Base-by-base conservation (phyloP, 2,329 filamentous ascomycete species). In the Penicillium olsonii region DNA sequence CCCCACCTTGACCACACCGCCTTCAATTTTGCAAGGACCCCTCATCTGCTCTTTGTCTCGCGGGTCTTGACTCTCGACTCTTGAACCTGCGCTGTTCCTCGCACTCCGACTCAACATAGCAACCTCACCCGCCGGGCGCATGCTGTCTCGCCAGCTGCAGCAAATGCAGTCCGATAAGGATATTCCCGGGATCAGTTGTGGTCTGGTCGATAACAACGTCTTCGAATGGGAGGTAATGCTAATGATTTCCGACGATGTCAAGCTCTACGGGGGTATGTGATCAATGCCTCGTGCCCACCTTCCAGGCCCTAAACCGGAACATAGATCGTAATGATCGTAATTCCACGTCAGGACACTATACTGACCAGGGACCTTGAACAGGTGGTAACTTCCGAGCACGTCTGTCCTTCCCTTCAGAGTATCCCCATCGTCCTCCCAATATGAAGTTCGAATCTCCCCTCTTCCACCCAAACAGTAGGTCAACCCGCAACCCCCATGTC, bases 181-280 rank as follows among this genome's bases (percentile, higher is more conserved):
- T 71, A 87, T 97, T 39, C 90, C 90, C 0, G 94, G 92, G 45
- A 96, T 97, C 66, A 96, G 91, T 54, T 95, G 90, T 64, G 94
- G 94, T 0, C 78, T 99, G 37, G 85, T 92, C 44, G 85, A 87
- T 64, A 88, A 88, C 70, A 87, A 95, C 68, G 85, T 97, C 9
- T 96, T 96, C 60, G 88, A 95, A 76, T 99, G 94, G 94, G 92
- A 97, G 72, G 91, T 97, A 17, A 96, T 96, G 88, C 84, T 99
- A 53, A 97, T 99, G 92, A 92, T 97, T 59, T 90, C 84, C 55
- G 92, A 96, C 63, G 91, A 95, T 67, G 92, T 88, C 74, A 92
- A 92, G 74, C 88, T 89, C 72, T 96, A 96, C 64, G 92, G 92
- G 64, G 92, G 92, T 92, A 75, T 50, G 83, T 74, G 2, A 18